Evolutionary conservation across 2,329 filamentous ascomycete genomes (phyloP).

Genomic region (Exophiala sp.): DNA sequence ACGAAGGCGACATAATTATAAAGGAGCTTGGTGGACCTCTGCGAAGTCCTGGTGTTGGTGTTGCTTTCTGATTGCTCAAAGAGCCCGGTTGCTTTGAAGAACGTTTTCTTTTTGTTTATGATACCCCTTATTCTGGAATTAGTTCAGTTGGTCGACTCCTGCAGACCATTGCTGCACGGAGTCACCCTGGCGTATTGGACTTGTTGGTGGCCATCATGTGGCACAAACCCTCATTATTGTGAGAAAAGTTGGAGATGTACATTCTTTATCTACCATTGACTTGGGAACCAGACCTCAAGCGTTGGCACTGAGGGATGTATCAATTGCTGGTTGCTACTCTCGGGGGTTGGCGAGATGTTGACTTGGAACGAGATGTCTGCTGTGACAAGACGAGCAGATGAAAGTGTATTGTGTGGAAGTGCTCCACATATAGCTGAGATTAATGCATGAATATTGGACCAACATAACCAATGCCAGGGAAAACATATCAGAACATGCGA

Average conservation of each 20-base stretch:
- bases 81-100: not conserved
- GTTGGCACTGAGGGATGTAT: no score
- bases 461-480: no score
- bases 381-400: no score
- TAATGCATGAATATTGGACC: no score
- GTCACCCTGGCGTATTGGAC: not conserved
- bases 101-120: slow-evolving; percentile 7
- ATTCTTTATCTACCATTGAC: slow-evolving; percentile 5
- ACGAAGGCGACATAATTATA: slow-evolving; percentile 10
- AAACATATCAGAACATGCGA: no score
- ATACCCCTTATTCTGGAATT: slow-evolving; percentile 7
- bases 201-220: not conserved
- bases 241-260: slow-evolving; percentile 9
- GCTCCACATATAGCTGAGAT: no score
- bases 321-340: no score
- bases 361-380: no score
- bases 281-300: slow-evolving; percentile 12
- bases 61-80: slow-evolving; percentile 19
- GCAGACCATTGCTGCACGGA: no score
- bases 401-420: no score
- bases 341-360: no score
- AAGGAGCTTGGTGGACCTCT: slow-evolving; percentile 24
- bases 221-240: not conserved
- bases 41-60: slow-evolving; percentile 24
- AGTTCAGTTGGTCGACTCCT: not conserved